These are phyloP conservation scores for Rhodotorula sp. DNA, from an alignment of 1,284 basidiomycete species.

Conservation along the genomic window DNA sequence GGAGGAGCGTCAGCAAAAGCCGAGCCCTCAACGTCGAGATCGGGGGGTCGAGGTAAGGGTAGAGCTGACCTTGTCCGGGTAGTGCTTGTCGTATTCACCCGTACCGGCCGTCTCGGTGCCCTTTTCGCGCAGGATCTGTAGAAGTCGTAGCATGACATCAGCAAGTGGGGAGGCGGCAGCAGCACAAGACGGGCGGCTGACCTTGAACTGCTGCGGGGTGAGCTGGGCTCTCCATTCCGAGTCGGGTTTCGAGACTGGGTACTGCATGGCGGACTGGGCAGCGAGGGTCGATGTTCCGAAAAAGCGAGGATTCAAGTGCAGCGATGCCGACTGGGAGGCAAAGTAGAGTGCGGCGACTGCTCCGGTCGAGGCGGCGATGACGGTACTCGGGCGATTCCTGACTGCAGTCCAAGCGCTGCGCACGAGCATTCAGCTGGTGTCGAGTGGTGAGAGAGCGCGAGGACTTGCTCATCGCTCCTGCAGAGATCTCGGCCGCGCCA, in stretches of 20 bases:
- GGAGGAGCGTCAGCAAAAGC: not conserved
- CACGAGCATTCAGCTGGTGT: not conserved
- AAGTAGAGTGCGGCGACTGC: conserved; percentile 8
- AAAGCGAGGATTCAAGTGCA: not conserved
- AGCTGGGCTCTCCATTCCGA: conserved; percentile 36
- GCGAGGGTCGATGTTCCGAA: not conserved
- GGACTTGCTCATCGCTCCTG: not conserved
- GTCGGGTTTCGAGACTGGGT: conserved; percentile 11
- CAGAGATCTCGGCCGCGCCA: too few species aligned
- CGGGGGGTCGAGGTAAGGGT: not conserved
- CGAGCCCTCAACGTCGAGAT: too few species aligned
- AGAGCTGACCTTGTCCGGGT: conserved; percentile 42
- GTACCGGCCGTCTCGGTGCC: conserved; percentile 51
- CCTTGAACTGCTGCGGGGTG: conserved; percentile 37
- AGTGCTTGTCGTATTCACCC: conserved; percentile 50
- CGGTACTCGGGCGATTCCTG: conserved; percentile 2
- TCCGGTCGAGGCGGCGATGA: conserved; percentile 19
- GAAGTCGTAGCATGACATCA: not conserved
- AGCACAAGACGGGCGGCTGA: conserved; percentile 3
- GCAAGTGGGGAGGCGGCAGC: too few species aligned
- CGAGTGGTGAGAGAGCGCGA: not conserved
- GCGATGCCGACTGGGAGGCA: not conserved
- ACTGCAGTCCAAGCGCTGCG: not conserved
- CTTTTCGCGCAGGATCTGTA: conserved; percentile 49
- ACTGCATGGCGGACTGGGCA: conserved; percentile 17